phyloP scores from a whole-genome alignment of 768 basidiomycete genomes.

The Lactarius tabidus region DNA sequence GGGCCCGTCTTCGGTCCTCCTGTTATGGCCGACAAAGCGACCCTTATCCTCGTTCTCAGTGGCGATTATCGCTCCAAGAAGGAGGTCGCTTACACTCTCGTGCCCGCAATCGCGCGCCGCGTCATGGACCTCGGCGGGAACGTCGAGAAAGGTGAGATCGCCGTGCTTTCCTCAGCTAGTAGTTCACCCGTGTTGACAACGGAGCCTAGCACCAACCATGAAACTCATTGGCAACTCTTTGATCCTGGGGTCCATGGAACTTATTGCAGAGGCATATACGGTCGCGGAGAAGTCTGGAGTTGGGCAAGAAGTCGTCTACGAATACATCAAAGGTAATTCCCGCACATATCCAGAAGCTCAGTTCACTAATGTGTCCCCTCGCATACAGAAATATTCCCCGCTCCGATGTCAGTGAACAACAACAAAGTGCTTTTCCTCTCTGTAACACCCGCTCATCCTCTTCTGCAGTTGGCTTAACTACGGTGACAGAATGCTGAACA shows the following conservation, averaged over 20 bases:
- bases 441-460: not conserved
- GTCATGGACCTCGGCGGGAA: conserved; percentile 80
- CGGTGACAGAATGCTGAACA: conserved; percentile 63
- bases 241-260: conserved; percentile 71
- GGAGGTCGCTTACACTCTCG: conserved; percentile 68
- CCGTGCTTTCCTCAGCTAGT: not conserved
- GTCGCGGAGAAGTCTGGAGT: conserved; percentile 83
- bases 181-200: not conserved
- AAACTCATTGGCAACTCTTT: conserved; percentile 81
- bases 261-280: conserved; percentile 80
- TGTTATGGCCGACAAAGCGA: conserved; percentile 55
- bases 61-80: conserved; percentile 83
- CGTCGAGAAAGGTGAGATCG: conserved; percentile 65
- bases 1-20: conserved; percentile 79
- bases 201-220: conserved; percentile 52
- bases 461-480: conserved; percentile 47
- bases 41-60: conserved; percentile 71
- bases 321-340: conserved; percentile 52
- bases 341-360: not conserved
- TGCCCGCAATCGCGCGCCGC: conserved; percentile 75
- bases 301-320: conserved; percentile 52
- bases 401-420: conserved; percentile 42
- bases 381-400: conserved; percentile 59
- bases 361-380: conserved; percentile 6
- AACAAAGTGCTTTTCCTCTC: not conserved